Evolutionary conservation across 805 yeast species (phyloP).

Genomic region (Candida sanyiensis): DNA sequence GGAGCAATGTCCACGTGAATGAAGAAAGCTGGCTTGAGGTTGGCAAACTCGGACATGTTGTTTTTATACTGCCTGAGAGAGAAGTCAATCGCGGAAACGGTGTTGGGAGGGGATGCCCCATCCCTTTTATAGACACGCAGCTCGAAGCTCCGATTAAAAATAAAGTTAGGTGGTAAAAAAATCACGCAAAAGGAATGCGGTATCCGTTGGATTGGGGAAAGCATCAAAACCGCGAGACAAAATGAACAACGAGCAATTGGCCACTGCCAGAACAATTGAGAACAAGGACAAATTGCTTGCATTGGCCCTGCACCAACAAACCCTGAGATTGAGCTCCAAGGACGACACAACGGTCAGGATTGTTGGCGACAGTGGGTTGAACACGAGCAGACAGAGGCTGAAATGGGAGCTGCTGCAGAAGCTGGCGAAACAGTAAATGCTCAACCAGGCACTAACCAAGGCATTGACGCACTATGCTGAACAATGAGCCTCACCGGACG

Average conservation of each 20-base stretch:
- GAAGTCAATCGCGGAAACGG: neutral
- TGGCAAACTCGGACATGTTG: conserved; percentile 10
- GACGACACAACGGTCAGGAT: neutral
- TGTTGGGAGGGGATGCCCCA: neutral
- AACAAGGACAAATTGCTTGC: conserved; percentile 7
- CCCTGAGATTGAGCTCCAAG: neutral
- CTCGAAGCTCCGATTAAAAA: too few relatives aligned
- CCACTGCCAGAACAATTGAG: conserved; percentile 2
- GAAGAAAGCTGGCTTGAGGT: conserved; percentile 33
- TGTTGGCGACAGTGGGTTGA: neutral
- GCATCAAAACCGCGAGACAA: neutral
- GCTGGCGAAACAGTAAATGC: too few relatives aligned
- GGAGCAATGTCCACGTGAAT: conserved; percentile 32
- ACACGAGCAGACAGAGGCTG: conserved; percentile 3
- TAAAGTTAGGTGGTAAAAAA: too few relatives aligned
- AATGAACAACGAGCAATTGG: neutral
- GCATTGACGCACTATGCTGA: too few relatives aligned
- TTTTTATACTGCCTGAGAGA: neutral
- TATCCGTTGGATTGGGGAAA: too few relatives aligned
- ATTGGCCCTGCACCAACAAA: conserved; percentile 1
- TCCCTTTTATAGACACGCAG: too few relatives aligned
- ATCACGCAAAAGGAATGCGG: too few relatives aligned
- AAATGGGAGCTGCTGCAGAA: conserved; percentile 2
- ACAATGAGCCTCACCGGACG: too few relatives aligned
- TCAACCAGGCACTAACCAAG: too few relatives aligned